Conservation (phyloP, 2,329 filamentous ascomycete species). For the Xylaria sp. region DNA sequence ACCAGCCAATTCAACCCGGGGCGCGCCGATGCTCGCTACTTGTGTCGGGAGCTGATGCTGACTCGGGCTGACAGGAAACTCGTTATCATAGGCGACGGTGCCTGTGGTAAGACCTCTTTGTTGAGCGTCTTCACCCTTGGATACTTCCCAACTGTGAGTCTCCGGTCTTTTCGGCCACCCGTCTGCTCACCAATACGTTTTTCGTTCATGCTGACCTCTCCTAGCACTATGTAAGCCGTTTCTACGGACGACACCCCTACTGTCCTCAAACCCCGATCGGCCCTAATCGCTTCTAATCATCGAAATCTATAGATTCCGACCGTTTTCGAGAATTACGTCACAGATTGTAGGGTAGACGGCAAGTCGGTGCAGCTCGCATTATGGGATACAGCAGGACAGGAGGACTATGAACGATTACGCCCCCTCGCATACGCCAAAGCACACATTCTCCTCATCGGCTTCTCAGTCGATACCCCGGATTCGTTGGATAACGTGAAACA, state of each 20-base stretch:
- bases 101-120: constrained; percentile 97
- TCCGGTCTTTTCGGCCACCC: constrained; percentile 2
- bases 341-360: constrained; percentile 96
- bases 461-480: constrained; percentile 93
- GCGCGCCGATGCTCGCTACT: not conserved
- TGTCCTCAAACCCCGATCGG: not conserved
- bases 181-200: constrained; percentile 9
- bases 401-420: constrained; percentile 95
- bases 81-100: constrained; percentile 61
- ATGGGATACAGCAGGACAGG: constrained; percentile 99
- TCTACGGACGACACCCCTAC: not conserved
- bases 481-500: constrained; percentile 97
- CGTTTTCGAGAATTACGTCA: constrained; percentile 99
- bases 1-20: not conserved
- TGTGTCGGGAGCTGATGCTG: constrained; percentile 25
- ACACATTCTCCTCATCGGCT: constrained; percentile 95
- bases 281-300: constrained; percentile 17
- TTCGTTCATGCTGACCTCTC: constrained; percentile 37
- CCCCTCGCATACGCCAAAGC: constrained; percentile 96
- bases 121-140: constrained; percentile 97
- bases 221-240: constrained; percentile 62
- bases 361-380: constrained; percentile 97
- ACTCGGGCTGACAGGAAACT: constrained; percentile 38
- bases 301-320: constrained; percentile 74
- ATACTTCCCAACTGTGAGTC: constrained; percentile 93